These are phyloP conservation scores for Leersia perrieri DNA, from an alignment of 176 grass and related monocot species.

Conservation along the genomic window DNA sequence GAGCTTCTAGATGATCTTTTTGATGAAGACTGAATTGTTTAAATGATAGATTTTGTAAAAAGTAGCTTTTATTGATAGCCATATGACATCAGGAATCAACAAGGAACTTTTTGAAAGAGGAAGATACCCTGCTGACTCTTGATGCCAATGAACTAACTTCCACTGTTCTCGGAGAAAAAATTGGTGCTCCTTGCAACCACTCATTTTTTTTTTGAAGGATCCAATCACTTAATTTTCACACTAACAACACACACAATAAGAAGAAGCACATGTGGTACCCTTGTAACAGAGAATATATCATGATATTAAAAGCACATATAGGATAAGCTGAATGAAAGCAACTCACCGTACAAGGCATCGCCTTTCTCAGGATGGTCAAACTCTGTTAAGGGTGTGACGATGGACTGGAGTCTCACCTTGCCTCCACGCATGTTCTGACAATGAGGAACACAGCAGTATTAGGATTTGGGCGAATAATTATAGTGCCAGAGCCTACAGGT, in stretches of 20 bases:
- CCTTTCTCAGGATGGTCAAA: constrained; percentile 97
- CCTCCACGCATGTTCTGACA: constrained; percentile 62
- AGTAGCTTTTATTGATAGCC: too few relatives aligned
- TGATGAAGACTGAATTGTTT: neutral
- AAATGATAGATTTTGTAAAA: neutral
- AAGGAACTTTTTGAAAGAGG: neutral
- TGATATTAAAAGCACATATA: neutral
- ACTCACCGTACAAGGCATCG: constrained; percentile 78
- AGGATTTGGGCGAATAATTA: neutral
- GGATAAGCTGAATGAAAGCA: neutral
- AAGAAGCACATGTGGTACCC: neutral
- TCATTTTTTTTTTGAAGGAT: neutral
- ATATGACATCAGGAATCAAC: neutral
- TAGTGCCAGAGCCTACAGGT: neutral
- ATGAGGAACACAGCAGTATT: neutral
- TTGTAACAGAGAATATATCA: neutral
- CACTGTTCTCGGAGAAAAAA: neutral
- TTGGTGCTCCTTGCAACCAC: neutral
- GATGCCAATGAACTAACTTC: neutral
- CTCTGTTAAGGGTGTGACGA: constrained; percentile 54
- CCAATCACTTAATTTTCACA: neutral
- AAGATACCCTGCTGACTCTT: neutral
- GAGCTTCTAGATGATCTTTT: neutral
- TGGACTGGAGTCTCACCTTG: constrained; percentile 50
- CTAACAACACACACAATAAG: neutral